Percentiles rank a stretch among this genome's conserved stretches.
These are phyloP conservation scores for Colletotrichum somersetense DNA, from an alignment of 2,329 filamentous ascomycete genomes.

Conservation along the genomic window DNA sequence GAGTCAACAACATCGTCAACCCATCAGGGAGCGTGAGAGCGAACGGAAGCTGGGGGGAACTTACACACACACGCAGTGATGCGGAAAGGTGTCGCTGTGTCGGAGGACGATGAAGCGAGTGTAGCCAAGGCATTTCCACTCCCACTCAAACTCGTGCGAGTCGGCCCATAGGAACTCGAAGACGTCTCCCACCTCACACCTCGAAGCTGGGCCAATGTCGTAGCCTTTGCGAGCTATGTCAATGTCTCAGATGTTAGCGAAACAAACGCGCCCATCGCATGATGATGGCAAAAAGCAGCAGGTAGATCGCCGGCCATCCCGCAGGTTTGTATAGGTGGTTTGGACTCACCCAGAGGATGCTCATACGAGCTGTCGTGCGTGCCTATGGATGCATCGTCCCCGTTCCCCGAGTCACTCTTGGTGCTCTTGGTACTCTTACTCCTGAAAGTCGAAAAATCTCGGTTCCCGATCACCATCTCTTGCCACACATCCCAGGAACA, in stretches of 20 bases:
- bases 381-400: conserved; percentile 41
- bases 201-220: conserved; percentile 39
- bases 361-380: conserved; percentile 41
- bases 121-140: conserved; percentile 40
- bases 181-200: conserved; percentile 37
- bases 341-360: conserved; percentile 40
- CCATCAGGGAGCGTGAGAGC: neutral
- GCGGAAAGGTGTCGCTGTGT: conserved; percentile 40
- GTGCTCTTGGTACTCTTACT: conserved; percentile 42
- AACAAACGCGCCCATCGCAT: neutral
- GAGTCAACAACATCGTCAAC: neutral
- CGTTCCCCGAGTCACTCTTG: conserved; percentile 42
- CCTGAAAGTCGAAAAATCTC: conserved; percentile 39
- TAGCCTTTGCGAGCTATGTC: conserved; percentile 36
- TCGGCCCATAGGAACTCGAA: conserved; percentile 41
- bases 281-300: neutral
- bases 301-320: neutral
- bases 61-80: conserved; percentile 40
- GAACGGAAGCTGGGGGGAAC: neutral
- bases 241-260: conserved; percentile 26
- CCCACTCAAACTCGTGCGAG: conserved; percentile 40
- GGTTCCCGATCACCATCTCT: conserved; percentile 42
- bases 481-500: conserved; percentile 40
- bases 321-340: neutral
- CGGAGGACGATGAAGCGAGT: conserved; percentile 39